Conservation (phyloP, 75 land plant genomes). For the Gnetum montanum region DNA sequence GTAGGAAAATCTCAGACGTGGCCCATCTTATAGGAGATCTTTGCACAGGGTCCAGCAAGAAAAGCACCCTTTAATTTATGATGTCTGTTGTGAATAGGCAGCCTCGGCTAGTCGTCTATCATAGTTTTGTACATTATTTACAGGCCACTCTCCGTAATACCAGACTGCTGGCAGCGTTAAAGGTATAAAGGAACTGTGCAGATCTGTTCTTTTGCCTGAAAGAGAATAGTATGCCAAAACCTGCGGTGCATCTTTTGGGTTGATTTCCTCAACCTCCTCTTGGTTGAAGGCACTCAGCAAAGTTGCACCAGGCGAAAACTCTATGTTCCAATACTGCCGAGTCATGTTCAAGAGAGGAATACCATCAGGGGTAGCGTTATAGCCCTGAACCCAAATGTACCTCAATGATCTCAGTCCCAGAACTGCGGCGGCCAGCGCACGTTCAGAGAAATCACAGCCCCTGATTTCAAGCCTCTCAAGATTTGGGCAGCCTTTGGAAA, state of each 20-base stretch:
- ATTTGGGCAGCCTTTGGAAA: constrained; percentile 28
- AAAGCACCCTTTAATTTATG: too few relatives aligned
- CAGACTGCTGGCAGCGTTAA: neutral
- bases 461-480: constrained; percentile 36
- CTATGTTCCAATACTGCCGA: constrained; percentile 29
- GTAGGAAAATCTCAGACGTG: too few relatives aligned
- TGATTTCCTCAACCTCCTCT: too few relatives aligned
- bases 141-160: too few relatives aligned
- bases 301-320: constrained; percentile 18
- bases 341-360: constrained; percentile 14
- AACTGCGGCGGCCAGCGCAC: constrained; percentile 15
- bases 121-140: too few relatives aligned
- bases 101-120: too few relatives aligned
- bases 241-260: too few relatives aligned
- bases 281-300: too few relatives aligned
- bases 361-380: constrained; percentile 12
- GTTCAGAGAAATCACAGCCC: constrained; percentile 22
- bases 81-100: too few relatives aligned
- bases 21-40: too few relatives aligned
- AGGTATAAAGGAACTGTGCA: constrained; percentile 6
- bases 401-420: constrained; percentile 14
- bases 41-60: too few relatives aligned
- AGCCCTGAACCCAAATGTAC: constrained; percentile 36
- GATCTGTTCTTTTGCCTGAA: constrained; percentile 11
- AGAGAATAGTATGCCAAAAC: constrained; percentile 14